phyloP scores from a whole-genome alignment of 1,284 basidiomycete genomes.

The Takashimella koratensis region DNA sequence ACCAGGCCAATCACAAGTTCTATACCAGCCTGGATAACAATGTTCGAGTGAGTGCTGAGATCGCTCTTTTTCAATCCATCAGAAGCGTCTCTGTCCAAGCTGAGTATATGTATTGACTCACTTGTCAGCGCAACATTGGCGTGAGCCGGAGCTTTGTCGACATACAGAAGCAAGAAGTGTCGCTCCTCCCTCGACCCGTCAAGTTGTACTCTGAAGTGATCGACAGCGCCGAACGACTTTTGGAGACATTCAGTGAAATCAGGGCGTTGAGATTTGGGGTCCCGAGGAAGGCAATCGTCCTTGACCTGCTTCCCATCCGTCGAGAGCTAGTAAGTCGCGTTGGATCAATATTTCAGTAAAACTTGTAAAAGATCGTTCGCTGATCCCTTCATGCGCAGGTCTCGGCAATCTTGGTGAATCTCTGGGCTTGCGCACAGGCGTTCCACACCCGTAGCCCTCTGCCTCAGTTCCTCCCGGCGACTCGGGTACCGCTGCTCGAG shows the following conservation, averaged over 20 bases:
- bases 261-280: slow-evolving; percentile 48
- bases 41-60: slow-evolving; percentile 20
- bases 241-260: slow-evolving; percentile 48
- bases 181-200: slow-evolving; percentile 51
- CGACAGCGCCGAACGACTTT: slow-evolving; percentile 43
- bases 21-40: slow-evolving; percentile 32
- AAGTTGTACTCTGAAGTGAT: slow-evolving; percentile 48
- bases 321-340: slow-evolving; percentile 47
- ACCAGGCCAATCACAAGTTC: slow-evolving; percentile 33
- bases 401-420: slow-evolving; percentile 48
- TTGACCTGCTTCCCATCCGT: slow-evolving; percentile 51
- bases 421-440: slow-evolving; percentile 51
- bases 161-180: slow-evolving; percentile 48
- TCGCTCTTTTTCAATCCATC: not conserved
- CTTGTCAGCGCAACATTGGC: slow-evolving; percentile 24
- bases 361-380: no score
- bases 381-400: no score
- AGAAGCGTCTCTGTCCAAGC: slow-evolving; percentile 2
- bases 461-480: slow-evolving; percentile 52
- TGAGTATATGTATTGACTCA: not conserved
- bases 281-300: slow-evolving; percentile 47
- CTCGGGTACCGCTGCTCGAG: slow-evolving; percentile 44
- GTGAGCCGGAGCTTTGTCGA: slow-evolving; percentile 35
- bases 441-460: slow-evolving; percentile 50
- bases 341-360: no score